Evolutionary conservation across 2,329 filamentous ascomycete species (phyloP).

Genomic region (Sporothrix curviconia): DNA sequence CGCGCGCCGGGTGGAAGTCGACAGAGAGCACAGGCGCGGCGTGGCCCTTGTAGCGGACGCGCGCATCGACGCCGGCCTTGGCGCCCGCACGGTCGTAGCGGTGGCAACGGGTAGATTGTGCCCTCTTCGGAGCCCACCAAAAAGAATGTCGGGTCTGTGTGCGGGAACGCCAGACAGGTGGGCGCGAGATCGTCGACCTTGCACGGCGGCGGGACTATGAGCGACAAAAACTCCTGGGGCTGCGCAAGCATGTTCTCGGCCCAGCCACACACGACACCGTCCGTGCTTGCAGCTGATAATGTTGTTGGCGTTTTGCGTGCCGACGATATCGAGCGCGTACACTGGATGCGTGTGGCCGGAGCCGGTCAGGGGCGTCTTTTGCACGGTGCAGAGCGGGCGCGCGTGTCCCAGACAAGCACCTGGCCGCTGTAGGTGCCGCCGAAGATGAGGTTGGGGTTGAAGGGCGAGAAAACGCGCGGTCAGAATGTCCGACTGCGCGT

Average conservation of each 20-base stretch:
- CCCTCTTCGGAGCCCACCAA: slow-evolving; percentile 95
- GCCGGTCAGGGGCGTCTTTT: slow-evolving; percentile 92
- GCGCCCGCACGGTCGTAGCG: slow-evolving; percentile 95
- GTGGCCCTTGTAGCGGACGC: slow-evolving; percentile 83
- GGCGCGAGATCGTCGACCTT: slow-evolving; percentile 94
- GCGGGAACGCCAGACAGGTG: slow-evolving; percentile 89
- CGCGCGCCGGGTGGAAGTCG: slow-evolving; percentile 87
- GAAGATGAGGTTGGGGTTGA: slow-evolving; percentile 92
- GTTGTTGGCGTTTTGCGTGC: slow-evolving; percentile 97
- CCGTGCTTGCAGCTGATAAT: slow-evolving; percentile 95
- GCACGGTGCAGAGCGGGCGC: slow-evolving; percentile 79
- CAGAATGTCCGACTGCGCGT: slow-evolving; percentile 90
- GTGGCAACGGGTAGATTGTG: slow-evolving; percentile 90
- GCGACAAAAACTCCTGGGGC: slow-evolving; percentile 86
- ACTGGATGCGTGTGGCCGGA: slow-evolving; percentile 94
- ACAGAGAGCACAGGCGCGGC: slow-evolving; percentile 93
- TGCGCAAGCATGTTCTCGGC: slow-evolving; percentile 96
- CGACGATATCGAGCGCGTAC: slow-evolving; percentile 91
- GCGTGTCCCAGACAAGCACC: slow-evolving; percentile 93
- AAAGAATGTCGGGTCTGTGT: slow-evolving; percentile 95
- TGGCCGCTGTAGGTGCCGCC: slow-evolving; percentile 96
- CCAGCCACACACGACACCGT: slow-evolving; percentile 95
- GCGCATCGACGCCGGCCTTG: slow-evolving; percentile 87
- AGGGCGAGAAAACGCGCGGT: slow-evolving; percentile 97
- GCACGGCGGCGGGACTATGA: slow-evolving; percentile 76